phyloP scores from a whole-genome alignment of 257 asterid genomes.

The Capsicum baccatum region DNA sequence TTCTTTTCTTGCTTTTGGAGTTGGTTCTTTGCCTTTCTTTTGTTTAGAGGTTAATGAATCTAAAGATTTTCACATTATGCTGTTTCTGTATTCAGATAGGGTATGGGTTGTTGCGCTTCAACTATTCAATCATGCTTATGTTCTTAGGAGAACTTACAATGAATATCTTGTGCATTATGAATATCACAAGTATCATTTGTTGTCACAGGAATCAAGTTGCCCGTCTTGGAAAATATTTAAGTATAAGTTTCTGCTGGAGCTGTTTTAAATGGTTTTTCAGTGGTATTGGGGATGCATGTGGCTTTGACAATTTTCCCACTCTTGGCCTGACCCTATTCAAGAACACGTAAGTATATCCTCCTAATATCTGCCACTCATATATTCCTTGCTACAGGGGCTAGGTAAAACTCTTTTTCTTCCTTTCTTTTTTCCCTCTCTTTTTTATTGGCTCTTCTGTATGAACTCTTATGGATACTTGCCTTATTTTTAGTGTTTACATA shows the following conservation, averaged over 20 bases:
- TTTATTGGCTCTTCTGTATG: neutral
- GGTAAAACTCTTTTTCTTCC: conserved; percentile 3
- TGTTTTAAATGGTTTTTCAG: conserved; percentile 98
- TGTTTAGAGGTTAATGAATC: neutral
- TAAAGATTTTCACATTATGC: neutral
- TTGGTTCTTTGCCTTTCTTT: neutral
- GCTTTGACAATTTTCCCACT: conserved; percentile 91
- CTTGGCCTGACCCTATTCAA: conserved; percentile 78
- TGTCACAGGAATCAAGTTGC: conserved; percentile 82
- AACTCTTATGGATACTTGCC: neutral
- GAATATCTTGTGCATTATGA: neutral
- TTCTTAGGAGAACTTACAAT: conserved; percentile 19
- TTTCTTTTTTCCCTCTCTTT: neutral
- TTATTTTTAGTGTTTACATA: neutral
- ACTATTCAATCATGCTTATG: neutral
- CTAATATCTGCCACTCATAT: neutral
- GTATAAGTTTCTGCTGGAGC: conserved; percentile 94
- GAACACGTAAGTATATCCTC: conserved; percentile 63
- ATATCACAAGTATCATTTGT: conserved; percentile 1
- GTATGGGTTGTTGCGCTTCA: neutral
- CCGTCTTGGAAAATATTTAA: conserved; percentile 84
- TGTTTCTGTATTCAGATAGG: neutral
- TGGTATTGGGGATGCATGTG: conserved; percentile 93
- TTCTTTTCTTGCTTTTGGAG: neutral
- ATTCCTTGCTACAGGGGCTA: neutral